phyloP scores from a whole-genome alignment of 805 yeast species.

The Saccharomycopsis lassenensis region DNA sequence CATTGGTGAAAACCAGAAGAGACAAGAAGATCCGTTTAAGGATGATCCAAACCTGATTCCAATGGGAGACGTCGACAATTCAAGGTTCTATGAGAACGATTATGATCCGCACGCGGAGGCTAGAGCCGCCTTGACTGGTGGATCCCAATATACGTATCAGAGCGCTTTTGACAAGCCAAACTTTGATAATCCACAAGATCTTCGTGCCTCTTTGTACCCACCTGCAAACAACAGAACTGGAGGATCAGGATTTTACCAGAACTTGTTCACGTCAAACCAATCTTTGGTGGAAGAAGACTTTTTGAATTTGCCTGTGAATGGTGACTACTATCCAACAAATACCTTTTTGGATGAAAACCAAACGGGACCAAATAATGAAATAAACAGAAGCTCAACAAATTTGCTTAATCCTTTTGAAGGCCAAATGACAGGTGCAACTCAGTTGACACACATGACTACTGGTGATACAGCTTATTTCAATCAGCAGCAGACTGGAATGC shows the following conservation, averaged over 20 bases:
- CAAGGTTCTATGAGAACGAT: conserved; percentile 7
- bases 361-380: no score
- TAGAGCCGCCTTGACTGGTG: conserved; percentile 9
- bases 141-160: conserved; percentile 4
- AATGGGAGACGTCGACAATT: conserved; percentile 8
- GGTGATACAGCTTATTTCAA: conserved; percentile 8
- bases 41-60: conserved; percentile 1
- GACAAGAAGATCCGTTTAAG: neutral
- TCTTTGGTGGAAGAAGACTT: conserved; percentile 14
- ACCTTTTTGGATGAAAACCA: conserved; percentile 15
- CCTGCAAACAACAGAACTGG: conserved; percentile 9
- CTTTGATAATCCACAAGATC: conserved; percentile 15
- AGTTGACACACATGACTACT: conserved; percentile 12
- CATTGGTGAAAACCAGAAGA: neutral
- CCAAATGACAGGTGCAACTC: conserved; percentile 16
- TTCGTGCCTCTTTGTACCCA: conserved; percentile 17
- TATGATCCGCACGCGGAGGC: conserved; percentile 11
- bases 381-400: conserved; percentile 8
- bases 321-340: conserved; percentile 18
- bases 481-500: conserved; percentile 4
- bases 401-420: conserved; percentile 17
- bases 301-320: conserved; percentile 16
- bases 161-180: conserved; percentile 4
- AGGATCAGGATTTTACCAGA: conserved; percentile 14
- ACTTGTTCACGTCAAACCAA: conserved; percentile 16